Conservation (phyloP, 495 filamentous ascomycete species). For the Talaromyces borbonicus region DNA sequence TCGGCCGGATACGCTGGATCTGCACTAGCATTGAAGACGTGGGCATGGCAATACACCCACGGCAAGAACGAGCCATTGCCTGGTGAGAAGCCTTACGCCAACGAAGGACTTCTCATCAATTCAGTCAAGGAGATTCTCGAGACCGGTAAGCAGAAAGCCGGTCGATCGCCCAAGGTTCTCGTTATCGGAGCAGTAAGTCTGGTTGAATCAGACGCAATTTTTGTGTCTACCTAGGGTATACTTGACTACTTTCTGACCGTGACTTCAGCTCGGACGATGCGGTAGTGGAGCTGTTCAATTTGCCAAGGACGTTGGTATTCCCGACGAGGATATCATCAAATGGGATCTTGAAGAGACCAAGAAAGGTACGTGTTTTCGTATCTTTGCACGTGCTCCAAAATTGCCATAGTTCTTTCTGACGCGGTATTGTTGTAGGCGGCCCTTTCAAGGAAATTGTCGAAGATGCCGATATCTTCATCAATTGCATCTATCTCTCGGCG, state of each 20-base stretch:
- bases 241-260: too few relatives aligned
- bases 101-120: slow-evolving; percentile 60
- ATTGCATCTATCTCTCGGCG: slow-evolving; percentile 78
- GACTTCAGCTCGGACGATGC: slow-evolving; percentile 76
- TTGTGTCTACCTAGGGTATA: too few relatives aligned
- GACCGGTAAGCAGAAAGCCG: slow-evolving; percentile 44
- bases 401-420: background rate
- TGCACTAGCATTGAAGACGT: slow-evolving; percentile 73
- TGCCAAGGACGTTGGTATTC: slow-evolving; percentile 64
- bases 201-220: too few relatives aligned
- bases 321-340: slow-evolving; percentile 63
- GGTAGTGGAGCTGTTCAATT: slow-evolving; percentile 78
- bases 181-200: slow-evolving; percentile 52
- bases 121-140: slow-evolving; percentile 62
- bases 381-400: background rate
- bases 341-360: slow-evolving; percentile 91
- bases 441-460: slow-evolving; percentile 85
- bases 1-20: slow-evolving; percentile 67
- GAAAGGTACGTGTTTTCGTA: slow-evolving; percentile 21
- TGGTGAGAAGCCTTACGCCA: slow-evolving; percentile 63
- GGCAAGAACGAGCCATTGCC: slow-evolving; percentile 52
- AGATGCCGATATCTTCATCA: slow-evolving; percentile 63
- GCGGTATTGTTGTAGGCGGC: slow-evolving; percentile 55
- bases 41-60: slow-evolving; percentile 79
- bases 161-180: slow-evolving; percentile 41